Evolutionary conservation across 371 early-diverging fungal genomes (phyloP), one percentile per base, ranked within the genome.

Genomic region (Mortierella sp.): DNA sequence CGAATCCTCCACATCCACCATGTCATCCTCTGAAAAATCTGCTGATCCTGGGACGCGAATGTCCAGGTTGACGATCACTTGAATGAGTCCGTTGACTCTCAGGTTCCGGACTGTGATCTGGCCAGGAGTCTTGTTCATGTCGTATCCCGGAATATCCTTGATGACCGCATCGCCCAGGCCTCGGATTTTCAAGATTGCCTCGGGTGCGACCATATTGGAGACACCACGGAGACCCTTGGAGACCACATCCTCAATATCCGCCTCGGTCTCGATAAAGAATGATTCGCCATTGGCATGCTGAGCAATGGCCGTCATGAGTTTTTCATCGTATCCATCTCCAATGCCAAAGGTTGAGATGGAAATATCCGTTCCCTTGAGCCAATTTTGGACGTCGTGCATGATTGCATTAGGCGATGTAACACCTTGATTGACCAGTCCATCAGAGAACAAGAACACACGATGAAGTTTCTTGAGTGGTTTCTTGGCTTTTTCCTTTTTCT

Each of bases 81-180:
- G 72, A 50, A 65, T 66, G 21, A 72, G 62, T 48, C 72, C 72
- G 57, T 72, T 72, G 65, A 55, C 47, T 57, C 66, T 65, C 66
- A 72, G 51, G 66, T 61, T 50, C 47, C 45, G 65, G 66, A 61
- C 57, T 23, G 62, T 62, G 52, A 72, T 61, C 45, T 72, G 66
- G 19, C 72, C 72, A 14, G 72, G 72, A 4, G 52, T 62, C 19
- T 60, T 60, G 25, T 60, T 62, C 60, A 60, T 43, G 26, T 66
- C 72, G 51, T 72, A 66, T 56, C 66, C 72, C 50, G 72, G 72
- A 48, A 72, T 72, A 28, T 65, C 66, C 57, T 72, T 72, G 72
- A 72, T 51, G 46, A 72, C 62, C 18, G 72, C 72, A 15, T 72
- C 72, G 21, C 72, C 72, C 66, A 72, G 61, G 7, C 72, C 72